Evolutionary conservation across 1,284 basidiomycete genomes (phyloP), one percentile per base, ranked within the genome.

Genomic region (Sanghuangporus sanghuang): DNA sequence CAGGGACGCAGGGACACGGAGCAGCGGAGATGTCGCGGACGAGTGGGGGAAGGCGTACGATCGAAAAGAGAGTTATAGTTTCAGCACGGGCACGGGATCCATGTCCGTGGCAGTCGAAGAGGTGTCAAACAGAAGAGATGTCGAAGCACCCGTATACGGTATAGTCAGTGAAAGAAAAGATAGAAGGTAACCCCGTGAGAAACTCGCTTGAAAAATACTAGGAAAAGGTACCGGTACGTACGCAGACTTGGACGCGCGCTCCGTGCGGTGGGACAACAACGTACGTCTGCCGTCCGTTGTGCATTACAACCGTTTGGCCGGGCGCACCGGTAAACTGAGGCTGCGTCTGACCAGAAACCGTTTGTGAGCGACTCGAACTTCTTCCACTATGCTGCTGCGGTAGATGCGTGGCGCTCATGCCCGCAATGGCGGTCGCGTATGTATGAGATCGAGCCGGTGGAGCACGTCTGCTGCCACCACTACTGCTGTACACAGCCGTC

Each of bases 191-290:
- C 18, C 18, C 32, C 12, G 42, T 35, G 46, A 44, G 35, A 57
- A 57, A 16, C 16, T 8, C 35, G 35, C n/a, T 35, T 46, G 44
- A 46, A 18, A 16, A 46, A 46, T 21, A 23, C 23, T n/a, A 18
- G 7, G 21, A 39, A n/a, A n/a, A 48, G 16, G 21, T 42, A 23
- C 42, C n/a, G 27, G 36, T 61, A 57, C 58, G 59, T 56, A 59
- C 63, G 46, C 53, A 54, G 36, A 64, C 60, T 52, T 65, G 61
- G 27, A 65, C 60, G 14, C 60, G 64, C 36, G 39, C 39, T 7
- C 60, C 60, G 36, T 46, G 54, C 6, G 64, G 50, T 16, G 59
- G 64, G 32, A 65, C 54, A 8, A 65, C 59, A 21, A 65, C 64
- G 54, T 65, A 65, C 6, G 60, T 61, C 52, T 61, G 64, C 11